Evolutionary conservation across 352 stramenopile species (phyloP).

Genomic region (Globisporangium alternatum): DNA sequence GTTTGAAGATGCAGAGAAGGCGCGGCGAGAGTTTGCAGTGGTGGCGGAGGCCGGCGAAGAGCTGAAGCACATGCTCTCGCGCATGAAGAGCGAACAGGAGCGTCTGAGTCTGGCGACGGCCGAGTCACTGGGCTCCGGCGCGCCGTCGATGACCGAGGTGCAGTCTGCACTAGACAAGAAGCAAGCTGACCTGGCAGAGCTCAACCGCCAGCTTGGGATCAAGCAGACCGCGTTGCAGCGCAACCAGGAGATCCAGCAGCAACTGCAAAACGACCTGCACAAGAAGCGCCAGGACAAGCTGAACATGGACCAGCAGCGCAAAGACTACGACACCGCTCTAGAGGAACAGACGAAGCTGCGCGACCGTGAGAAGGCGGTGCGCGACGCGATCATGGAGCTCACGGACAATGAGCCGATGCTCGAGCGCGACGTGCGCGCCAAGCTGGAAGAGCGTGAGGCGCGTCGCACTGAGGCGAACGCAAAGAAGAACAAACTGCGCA

Average conservation of each 20-base stretch:
- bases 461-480: constrained; percentile 27
- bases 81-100: constrained; percentile 36
- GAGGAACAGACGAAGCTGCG: constrained; percentile 52
- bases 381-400: constrained; percentile 40
- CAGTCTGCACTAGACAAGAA: constrained; percentile 49
- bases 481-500: constrained; percentile 27
- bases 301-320: constrained; percentile 41
- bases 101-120: constrained; percentile 26
- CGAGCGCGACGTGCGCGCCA: constrained; percentile 37
- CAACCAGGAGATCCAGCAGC: constrained; percentile 45
- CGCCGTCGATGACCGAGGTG: constrained; percentile 35
- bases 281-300: constrained; percentile 60
- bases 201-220: constrained; percentile 44
- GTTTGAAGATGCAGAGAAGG: constrained; percentile 32
- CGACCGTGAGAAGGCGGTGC: constrained; percentile 53
- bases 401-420: constrained; percentile 38
- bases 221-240: constrained; percentile 53
- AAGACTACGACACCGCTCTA: constrained; percentile 47
- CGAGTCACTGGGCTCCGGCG: constrained; percentile 33
- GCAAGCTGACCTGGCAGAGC: constrained; percentile 41
- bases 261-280: constrained; percentile 62
- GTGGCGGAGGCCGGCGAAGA: constrained; percentile 36
- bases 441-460: constrained; percentile 37
- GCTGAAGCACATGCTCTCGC: constrained; percentile 22
- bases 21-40: constrained; percentile 30